Conservation (phyloP, 2,329 filamentous ascomycete genomes). For the Pseudogymnoascus sp. region DNA sequence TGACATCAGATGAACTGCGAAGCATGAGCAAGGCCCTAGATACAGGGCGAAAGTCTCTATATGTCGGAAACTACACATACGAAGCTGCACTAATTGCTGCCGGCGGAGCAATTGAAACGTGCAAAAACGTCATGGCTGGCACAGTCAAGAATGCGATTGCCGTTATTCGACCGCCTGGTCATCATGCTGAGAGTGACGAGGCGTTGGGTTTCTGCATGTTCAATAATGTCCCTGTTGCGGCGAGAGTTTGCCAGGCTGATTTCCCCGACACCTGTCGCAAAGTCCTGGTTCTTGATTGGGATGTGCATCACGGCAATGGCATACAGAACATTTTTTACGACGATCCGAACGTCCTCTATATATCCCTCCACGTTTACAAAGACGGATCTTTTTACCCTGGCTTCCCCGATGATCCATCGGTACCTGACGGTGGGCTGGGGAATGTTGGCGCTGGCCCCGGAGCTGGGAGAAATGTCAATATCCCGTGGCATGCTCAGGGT, state of each 20-base stretch:
- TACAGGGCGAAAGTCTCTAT: conserved; percentile 65
- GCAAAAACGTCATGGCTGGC: conserved; percentile 76
- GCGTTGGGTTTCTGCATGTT: conserved; percentile 96
- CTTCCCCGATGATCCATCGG: conserved; percentile 48
- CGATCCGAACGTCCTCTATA: conserved; percentile 90
- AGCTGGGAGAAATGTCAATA: conserved; percentile 57
- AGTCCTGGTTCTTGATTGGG: conserved; percentile 90
- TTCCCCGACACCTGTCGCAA: conserved; percentile 78
- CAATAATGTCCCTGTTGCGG: conserved; percentile 92
- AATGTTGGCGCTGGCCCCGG: conserved; percentile 50
- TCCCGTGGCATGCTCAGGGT: conserved; percentile 59
- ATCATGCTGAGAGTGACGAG: conserved; percentile 80
- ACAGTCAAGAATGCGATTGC: conserved; percentile 91
- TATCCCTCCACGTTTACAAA: conserved; percentile 85
- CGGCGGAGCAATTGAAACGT: conserved; percentile 92
- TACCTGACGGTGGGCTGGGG: conserved; percentile 53
- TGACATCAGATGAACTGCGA: conserved; percentile 58
- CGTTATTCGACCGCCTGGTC: conserved; percentile 87
- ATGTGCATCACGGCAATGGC: conserved; percentile 76
- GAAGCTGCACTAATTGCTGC: conserved; percentile 76
- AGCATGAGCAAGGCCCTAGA: conserved; percentile 55
- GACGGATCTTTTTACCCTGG: conserved; percentile 81
- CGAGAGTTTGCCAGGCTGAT: conserved; percentile 75
- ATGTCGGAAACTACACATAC: conserved; percentile 75
- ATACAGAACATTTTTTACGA: conserved; percentile 95